These are phyloP conservation scores for Candida palmyrensis DNA, from an alignment of 805 yeast genomes.

Conservation along the genomic window DNA sequence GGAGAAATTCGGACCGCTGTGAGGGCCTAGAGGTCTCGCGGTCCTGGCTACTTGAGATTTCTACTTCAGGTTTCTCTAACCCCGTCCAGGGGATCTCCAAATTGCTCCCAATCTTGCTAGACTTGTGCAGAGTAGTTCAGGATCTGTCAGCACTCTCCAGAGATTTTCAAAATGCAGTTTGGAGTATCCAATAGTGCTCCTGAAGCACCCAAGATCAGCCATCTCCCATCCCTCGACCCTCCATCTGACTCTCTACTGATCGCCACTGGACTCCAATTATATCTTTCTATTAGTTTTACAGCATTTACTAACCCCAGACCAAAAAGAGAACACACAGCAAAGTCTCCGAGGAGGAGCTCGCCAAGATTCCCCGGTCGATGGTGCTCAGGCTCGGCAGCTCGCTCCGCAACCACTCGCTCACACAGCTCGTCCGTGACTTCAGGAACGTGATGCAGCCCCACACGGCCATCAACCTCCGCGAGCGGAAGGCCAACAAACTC, in stretches of 20 bases:
- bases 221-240: not conserved
- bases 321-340: conserved; percentile 86
- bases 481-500: conserved; percentile 79
- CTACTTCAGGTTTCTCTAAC: no score
- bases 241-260: not conserved
- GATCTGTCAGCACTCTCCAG: no score
- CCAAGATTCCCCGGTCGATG: conserved; percentile 87
- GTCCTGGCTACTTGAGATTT: no score
- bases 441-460: conserved; percentile 94
- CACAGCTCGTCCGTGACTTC: conserved; percentile 82
- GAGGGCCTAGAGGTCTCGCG: no score
- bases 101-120: no score
- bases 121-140: no score
- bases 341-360: conserved; percentile 57
- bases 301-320: conserved; percentile 3
- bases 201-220: conserved; percentile 6
- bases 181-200: no score
- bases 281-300: no score
- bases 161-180: no score
- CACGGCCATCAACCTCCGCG: conserved; percentile 84
- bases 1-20: no score
- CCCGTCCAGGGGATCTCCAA: no score
- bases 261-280: no score
- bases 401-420: conserved; percentile 71
- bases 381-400: conserved; percentile 82